Conservation (phyloP, 192 early-diverging fungal species). For the Mortierella claussenii region DNA sequence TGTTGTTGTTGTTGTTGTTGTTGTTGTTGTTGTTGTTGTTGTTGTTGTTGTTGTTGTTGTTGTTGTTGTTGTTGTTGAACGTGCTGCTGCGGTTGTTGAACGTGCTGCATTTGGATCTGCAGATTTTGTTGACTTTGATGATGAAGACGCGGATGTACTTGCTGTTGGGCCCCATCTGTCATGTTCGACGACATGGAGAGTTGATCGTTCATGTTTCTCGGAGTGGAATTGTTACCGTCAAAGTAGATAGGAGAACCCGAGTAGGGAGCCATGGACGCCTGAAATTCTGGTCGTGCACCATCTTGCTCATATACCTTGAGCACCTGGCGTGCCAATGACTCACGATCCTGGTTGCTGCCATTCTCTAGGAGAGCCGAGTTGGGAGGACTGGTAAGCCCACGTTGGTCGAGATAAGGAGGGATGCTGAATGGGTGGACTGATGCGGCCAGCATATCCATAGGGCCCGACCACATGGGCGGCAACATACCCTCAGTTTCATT, state of each 20-base stretch:
- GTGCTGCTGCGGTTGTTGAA: constrained; percentile 26
- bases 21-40: constrained; percentile 20
- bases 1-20: constrained; percentile 29
- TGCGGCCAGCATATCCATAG: constrained; percentile 36
- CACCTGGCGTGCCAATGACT: constrained; percentile 18
- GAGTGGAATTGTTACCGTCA: background rate
- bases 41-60: constrained; percentile 26
- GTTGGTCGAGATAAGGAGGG: constrained; percentile 6
- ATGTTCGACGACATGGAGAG: background rate
- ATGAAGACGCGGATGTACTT: constrained; percentile 10
- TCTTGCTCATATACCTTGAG: constrained; percentile 25
- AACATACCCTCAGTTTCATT: constrained; percentile 47
- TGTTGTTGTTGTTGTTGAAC: constrained; percentile 34
- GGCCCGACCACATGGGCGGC: constrained; percentile 23
- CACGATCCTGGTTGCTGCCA: constrained; percentile 3
- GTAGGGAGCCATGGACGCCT: constrained; percentile 19
- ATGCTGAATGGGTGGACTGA: constrained; percentile 40
- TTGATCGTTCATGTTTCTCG: background rate
- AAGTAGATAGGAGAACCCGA: constrained; percentile 14
- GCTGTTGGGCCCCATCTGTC: constrained; percentile 4
- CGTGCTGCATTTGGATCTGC: constrained; percentile 9
- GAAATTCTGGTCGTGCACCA: background rate
- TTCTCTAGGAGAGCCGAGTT: constrained; percentile 18
- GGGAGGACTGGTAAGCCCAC: background rate
- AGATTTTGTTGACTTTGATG: constrained; percentile 30